Percentiles rank a stretch among this genome's conserved stretches.
phyloP scores from a whole-genome alignment of 768 basidiomycete genomes.

The Boletus patriciae region DNA sequence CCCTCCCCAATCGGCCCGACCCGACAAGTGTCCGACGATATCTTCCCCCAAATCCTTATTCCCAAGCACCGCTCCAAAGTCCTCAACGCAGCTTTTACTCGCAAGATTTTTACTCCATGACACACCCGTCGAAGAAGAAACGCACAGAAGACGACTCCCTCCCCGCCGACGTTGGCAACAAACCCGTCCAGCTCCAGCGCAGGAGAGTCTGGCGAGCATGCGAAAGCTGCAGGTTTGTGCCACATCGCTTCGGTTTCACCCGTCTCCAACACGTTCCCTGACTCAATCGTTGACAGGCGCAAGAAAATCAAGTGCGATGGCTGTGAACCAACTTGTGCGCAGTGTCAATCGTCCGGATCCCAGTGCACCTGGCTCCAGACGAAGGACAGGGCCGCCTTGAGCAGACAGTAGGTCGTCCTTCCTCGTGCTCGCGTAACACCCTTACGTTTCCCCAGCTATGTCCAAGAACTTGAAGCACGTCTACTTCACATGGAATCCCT shows the following conservation, averaged over 20 bases:
- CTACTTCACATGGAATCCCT: slow-evolving; percentile 85
- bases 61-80: slow-evolving; percentile 17
- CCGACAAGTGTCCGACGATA: slow-evolving; percentile 37
- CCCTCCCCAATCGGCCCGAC: slow-evolving; percentile 35
- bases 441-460: slow-evolving; percentile 57
- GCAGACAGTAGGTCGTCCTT: slow-evolving; percentile 69
- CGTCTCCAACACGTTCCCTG: slow-evolving; percentile 15
- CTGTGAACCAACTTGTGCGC: slow-evolving; percentile 80
- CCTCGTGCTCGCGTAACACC: slow-evolving; percentile 8
- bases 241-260: slow-evolving; percentile 14
- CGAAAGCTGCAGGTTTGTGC: slow-evolving; percentile 78
- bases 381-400: slow-evolving; percentile 86
- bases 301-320: slow-evolving; percentile 96
- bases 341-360: slow-evolving; percentile 71
- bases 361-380: slow-evolving; percentile 90
- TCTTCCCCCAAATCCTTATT: slow-evolving; percentile 29
- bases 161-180: slow-evolving; percentile 56
- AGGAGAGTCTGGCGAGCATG: slow-evolving; percentile 86
- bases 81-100: slow-evolving; percentile 31
- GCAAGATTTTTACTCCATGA: slow-evolving; percentile 48
- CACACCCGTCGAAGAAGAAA: slow-evolving; percentile 75
- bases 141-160: slow-evolving; percentile 56
- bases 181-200: slow-evolving; percentile 77
- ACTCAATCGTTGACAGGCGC: slow-evolving; percentile 48
- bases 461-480: slow-evolving; percentile 87